Evolutionary conservation across 768 basidiomycete species (phyloP).

Genomic region (Rhizopogon vulgaris): DNA sequence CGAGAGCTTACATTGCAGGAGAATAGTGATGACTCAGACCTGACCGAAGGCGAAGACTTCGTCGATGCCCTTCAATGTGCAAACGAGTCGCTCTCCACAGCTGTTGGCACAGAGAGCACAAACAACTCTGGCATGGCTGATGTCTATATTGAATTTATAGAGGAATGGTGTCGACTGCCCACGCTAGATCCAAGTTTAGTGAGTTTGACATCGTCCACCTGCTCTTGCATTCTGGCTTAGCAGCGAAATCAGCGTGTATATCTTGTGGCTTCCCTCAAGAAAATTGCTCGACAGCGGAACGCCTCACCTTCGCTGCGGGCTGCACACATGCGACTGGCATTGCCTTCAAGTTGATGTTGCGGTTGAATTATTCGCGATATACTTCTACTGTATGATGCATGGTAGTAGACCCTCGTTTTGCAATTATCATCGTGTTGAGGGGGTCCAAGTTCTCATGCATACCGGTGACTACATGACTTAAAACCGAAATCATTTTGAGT

Average conservation of each 20-base stretch:
- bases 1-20: slow-evolving; percentile 22
- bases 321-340: slow-evolving; percentile 27
- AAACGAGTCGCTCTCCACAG: slow-evolving; percentile 22
- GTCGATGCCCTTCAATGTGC: slow-evolving; percentile 25
- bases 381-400: no score
- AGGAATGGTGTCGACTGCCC: slow-evolving; percentile 38
- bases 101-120: slow-evolving; percentile 18
- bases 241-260: slow-evolving; percentile 43
- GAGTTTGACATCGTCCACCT: slow-evolving; percentile 11
- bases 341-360: slow-evolving; percentile 10
- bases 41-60: slow-evolving; percentile 14
- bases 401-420: no score
- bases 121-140: slow-evolving; percentile 19
- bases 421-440: no score
- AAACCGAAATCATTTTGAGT: no score
- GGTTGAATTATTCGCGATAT: no score
- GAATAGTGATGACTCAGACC: slow-evolving; percentile 8
- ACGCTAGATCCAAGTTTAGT: slow-evolving; percentile 27
- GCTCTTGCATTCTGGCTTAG: slow-evolving; percentile 5
- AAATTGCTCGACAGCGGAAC: slow-evolving; percentile 20
- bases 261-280: slow-evolving; percentile 40
- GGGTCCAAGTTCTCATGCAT: no score
- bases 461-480: no score
- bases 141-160: slow-evolving; percentile 40
- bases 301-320: slow-evolving; percentile 27